A percentile compares a stretch with the other conserved stretches of the same genome.
Evolutionary conservation across 2,329 filamentous ascomycete genomes (phyloP).

Genomic region (Nemania abortiva): DNA sequence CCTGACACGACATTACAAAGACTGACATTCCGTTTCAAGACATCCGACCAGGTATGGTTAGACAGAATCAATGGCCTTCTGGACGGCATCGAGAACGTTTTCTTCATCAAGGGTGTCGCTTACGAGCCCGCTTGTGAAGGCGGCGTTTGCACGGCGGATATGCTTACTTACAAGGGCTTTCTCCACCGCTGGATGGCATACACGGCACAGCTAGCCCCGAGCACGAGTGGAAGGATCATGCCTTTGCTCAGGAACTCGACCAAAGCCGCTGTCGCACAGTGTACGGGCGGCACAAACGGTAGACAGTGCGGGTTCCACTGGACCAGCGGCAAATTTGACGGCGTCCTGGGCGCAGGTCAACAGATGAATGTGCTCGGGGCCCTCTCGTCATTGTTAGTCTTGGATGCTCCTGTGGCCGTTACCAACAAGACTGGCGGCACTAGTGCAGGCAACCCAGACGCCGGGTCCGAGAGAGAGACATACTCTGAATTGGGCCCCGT

Average conservation of each 20-base stretch:
- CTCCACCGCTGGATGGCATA: constrained; percentile 63
- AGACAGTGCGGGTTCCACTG: constrained; percentile 63
- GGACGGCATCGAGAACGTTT: constrained; percentile 59
- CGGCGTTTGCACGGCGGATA: constrained; percentile 64
- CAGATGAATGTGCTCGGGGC: constrained; percentile 63
- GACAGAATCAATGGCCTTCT: constrained; percentile 63
- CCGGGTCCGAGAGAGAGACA: constrained; percentile 33
- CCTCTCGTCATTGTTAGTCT: constrained; percentile 58
- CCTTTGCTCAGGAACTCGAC: constrained; percentile 54
- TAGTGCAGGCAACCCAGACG: constrained; percentile 46
- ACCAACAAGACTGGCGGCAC: constrained; percentile 58
- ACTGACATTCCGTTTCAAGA: constrained; percentile 35
- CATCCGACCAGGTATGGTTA: constrained; percentile 56
- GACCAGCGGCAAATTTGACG: constrained; percentile 60
- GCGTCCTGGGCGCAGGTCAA: constrained; percentile 61
- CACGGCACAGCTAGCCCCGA: constrained; percentile 55
- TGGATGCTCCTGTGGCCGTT: constrained; percentile 50
- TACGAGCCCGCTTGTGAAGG: constrained; percentile 67
- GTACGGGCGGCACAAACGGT: constrained; percentile 53
- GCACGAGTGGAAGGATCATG: constrained; percentile 53
- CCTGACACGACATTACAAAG: neutral
- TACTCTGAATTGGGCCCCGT: constrained; percentile 31
- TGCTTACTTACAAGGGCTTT: constrained; percentile 69
- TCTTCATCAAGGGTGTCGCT: constrained; percentile 62
- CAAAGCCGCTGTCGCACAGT: constrained; percentile 54